Evolutionary conservation across 306 rosid genomes (phyloP).

Genomic region (Rosa lucieae): DNA sequence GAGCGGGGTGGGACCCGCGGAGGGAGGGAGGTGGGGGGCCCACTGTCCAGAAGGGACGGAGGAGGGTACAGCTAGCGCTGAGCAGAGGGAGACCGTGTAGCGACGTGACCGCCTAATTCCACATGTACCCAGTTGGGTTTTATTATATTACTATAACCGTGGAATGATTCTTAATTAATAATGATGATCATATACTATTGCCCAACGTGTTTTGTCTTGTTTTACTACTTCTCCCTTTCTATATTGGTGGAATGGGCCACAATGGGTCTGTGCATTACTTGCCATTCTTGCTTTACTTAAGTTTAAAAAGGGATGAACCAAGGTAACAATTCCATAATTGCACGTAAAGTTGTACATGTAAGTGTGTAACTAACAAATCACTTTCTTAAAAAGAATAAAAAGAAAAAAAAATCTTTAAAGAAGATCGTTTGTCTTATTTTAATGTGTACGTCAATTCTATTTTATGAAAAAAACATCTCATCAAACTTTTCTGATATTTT

Average conservation of each 20-base stretch:
- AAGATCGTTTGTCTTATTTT: too few relatives aligned
- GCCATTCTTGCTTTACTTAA: not conserved
- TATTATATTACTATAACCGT: not conserved
- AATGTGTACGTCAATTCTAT: too few relatives aligned
- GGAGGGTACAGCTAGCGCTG: constrained; percentile 13
- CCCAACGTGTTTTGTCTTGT: not conserved
- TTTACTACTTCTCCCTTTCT: not conserved
- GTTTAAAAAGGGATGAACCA: not conserved
- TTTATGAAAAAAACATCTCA: too few relatives aligned
- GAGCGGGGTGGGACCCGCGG: not conserved
- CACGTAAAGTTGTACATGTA: not conserved
- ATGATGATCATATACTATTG: not conserved
- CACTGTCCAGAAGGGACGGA: not conserved
- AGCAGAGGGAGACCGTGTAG: not conserved
- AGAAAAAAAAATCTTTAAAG: too few relatives aligned
- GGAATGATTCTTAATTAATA: not conserved
- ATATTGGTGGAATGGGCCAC: too few relatives aligned
- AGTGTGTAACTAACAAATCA: too few relatives aligned
- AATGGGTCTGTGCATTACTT: not conserved
- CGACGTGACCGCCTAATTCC: constrained; percentile 24
- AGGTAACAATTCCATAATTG: not conserved
- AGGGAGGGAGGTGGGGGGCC: not conserved
- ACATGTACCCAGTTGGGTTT: constrained; percentile 13
- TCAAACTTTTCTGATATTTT: too few relatives aligned
- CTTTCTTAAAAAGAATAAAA: too few relatives aligned